A percentile compares a stretch with the other conserved stretches of the same genome.
These are phyloP conservation scores for Fusarium brachygibbosum DNA, from an alignment of 2,329 filamentous ascomycete species.

Conservation along the genomic window DNA sequence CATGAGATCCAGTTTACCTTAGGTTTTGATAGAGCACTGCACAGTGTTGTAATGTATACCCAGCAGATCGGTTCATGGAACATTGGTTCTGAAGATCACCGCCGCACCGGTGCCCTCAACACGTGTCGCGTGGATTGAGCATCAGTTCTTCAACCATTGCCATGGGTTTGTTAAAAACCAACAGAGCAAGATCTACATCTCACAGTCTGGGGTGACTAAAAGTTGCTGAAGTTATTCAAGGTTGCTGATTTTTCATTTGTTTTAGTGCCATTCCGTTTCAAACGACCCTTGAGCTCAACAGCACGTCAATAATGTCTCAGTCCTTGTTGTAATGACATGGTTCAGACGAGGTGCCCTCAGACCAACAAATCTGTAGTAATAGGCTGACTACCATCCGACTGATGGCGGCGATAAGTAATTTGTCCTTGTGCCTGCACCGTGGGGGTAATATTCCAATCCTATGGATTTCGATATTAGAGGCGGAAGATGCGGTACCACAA, in stretches of 20 bases:
- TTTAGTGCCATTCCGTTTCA: conserved; percentile 34
- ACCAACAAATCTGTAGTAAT: neutral
- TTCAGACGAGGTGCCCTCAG: conserved; percentile 7
- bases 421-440: conserved; percentile 4
- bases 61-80: conserved; percentile 36
- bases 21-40: conserved; percentile 9
- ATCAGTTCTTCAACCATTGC: conserved; percentile 30
- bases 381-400: conserved; percentile 19
- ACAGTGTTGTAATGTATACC: conserved; percentile 25
- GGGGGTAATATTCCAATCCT: neutral
- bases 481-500: neutral
- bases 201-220: conserved; percentile 24
- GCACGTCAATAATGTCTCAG: conserved; percentile 24
- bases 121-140: conserved; percentile 42
- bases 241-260: conserved; percentile 22
- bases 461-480: neutral
- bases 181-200: conserved; percentile 41
- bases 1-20: conserved; percentile 26
- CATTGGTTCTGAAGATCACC: conserved; percentile 40
- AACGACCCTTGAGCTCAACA: conserved; percentile 22
- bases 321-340: conserved; percentile 23
- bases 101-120: conserved; percentile 17
- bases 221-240: conserved; percentile 13
- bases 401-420: conserved; percentile 15
- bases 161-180: conserved; percentile 34